Conservation (phyloP, 176 grass and related monocot species). For the Stipa capillata region DNA sequence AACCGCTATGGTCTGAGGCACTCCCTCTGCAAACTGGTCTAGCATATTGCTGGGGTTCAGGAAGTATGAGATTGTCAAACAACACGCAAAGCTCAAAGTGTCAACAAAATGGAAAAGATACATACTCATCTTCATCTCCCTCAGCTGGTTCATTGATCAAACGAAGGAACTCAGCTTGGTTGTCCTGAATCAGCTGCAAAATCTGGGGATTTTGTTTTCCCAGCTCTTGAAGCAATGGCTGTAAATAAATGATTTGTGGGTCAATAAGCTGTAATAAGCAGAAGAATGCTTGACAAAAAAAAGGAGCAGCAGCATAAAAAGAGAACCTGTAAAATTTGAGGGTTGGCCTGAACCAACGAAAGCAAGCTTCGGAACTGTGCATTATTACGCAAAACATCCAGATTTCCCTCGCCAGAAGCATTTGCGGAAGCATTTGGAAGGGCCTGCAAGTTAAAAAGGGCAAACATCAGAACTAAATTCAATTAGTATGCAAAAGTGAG, state of each 20-base stretch:
- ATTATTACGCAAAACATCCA: constrained; percentile 78
- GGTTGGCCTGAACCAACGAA: constrained; percentile 80
- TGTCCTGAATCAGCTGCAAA: constrained; percentile 92
- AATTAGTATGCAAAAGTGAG: too few species aligned
- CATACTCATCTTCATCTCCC: constrained; percentile 72
- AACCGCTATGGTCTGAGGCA: constrained; percentile 60
- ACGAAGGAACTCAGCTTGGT: constrained; percentile 80
- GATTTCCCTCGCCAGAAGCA: constrained; percentile 63
- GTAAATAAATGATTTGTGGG: not conserved
- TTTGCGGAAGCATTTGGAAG: constrained; percentile 67
- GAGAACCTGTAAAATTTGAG: constrained; percentile 84
- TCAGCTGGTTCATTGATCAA: constrained; percentile 88
- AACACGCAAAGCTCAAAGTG: not conserved
- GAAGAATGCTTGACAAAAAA: not conserved
- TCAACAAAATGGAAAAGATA: not conserved
- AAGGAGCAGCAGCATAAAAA: not conserved
- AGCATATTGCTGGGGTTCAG: constrained; percentile 62
- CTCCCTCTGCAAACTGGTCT: constrained; percentile 65
- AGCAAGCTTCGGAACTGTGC: constrained; percentile 73
- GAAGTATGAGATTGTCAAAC: constrained; percentile 16
- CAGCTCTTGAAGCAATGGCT: constrained; percentile 97
- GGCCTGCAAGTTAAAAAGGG: constrained; percentile 26
- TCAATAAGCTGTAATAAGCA: not conserved
- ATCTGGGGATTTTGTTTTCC: constrained; percentile 98
- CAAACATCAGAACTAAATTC: too few species aligned